phyloP scores from a whole-genome alignment of 164 flowering plant genomes.

The Berberis vulgaris region DNA sequence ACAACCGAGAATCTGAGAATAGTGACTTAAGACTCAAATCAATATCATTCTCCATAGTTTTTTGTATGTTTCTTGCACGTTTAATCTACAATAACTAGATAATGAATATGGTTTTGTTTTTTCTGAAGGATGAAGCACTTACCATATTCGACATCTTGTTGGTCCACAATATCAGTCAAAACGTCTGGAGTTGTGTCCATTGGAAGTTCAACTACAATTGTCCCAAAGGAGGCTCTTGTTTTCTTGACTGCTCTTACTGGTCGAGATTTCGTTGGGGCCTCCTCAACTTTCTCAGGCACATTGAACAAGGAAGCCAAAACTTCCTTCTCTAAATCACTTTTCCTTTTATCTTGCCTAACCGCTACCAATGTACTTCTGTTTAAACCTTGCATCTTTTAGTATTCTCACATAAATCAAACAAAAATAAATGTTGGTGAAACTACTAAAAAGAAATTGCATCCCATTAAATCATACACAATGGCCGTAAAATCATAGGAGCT shows the following conservation, averaged over 20 bases:
- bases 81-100: too few relatives aligned
- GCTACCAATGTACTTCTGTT: conserved; percentile 15
- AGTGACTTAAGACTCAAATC: too few relatives aligned
- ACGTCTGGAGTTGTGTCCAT: conserved; percentile 17
- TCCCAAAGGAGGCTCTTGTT: conserved; percentile 13
- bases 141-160: background rate
- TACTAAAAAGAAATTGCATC: too few relatives aligned
- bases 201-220: conserved; percentile 19
- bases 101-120: too few relatives aligned
- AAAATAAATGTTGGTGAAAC: background rate
- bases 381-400: background rate
- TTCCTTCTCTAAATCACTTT: conserved; percentile 35
- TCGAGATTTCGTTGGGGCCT: conserved; percentile 17
- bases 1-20: too few relatives aligned
- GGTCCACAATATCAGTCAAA: conserved; percentile 3
- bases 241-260: conserved; percentile 18
- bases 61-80: too few relatives aligned
- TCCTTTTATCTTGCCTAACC: conserved; percentile 15
- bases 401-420: background rate
- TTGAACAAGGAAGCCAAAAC: conserved; percentile 41
- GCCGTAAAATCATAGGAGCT: background rate
- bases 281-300: conserved; percentile 31
- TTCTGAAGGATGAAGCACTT: background rate
- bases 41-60: too few relatives aligned
- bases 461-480: too few relatives aligned